phyloP scores from a whole-genome alignment of 192 early-diverging fungal species.

The Gamsiella multidivaricata region DNA sequence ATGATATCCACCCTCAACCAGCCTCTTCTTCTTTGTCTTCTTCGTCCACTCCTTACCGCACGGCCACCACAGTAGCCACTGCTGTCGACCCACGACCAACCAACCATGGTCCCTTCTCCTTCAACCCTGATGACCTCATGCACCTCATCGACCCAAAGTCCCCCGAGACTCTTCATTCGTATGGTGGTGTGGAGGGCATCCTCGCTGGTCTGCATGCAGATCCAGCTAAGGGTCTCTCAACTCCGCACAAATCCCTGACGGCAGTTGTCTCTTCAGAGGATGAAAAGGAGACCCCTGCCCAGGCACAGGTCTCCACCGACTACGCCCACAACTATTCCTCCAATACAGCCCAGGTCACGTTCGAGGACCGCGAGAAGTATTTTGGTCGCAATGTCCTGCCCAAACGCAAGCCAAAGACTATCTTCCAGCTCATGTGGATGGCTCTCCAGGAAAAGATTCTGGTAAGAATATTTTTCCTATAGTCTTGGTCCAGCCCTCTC shows the following conservation, averaged over 20 bases:
- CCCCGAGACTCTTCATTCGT: conserved; percentile 42
- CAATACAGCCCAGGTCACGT: conserved; percentile 1
- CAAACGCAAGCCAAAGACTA: conserved; percentile 69
- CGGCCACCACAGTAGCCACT: conserved; percentile 20
- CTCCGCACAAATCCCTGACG: conserved; percentile 30
- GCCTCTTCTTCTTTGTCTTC: conserved; percentile 17
- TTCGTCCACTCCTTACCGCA: conserved; percentile 5
- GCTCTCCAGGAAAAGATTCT: conserved; percentile 83
- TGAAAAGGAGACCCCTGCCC: not conserved
- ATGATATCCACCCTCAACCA: conserved; percentile 1
- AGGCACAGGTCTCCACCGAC: not conserved
- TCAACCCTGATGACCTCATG: conserved; percentile 60
- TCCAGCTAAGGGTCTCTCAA: conserved; percentile 55
- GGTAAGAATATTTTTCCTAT: conserved; percentile 42
- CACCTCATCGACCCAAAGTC: conserved; percentile 67
- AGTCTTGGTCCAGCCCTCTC: too few relatives aligned
- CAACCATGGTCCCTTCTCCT: conserved; percentile 60
- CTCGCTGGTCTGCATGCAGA: conserved; percentile 60
- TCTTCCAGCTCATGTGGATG: conserved; percentile 82
- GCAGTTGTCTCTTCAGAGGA: conserved; percentile 47
- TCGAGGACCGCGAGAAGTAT: conserved; percentile 61
- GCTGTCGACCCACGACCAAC: conserved; percentile 42
- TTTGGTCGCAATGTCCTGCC: conserved; percentile 80
- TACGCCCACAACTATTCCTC: not conserved
- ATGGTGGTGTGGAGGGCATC: conserved; percentile 62